A percentile compares a stretch with the other conserved stretches of the same genome.
Evolutionary conservation across 495 filamentous ascomycete species (phyloP).

Genomic region (Choiromyces venosus): DNA sequence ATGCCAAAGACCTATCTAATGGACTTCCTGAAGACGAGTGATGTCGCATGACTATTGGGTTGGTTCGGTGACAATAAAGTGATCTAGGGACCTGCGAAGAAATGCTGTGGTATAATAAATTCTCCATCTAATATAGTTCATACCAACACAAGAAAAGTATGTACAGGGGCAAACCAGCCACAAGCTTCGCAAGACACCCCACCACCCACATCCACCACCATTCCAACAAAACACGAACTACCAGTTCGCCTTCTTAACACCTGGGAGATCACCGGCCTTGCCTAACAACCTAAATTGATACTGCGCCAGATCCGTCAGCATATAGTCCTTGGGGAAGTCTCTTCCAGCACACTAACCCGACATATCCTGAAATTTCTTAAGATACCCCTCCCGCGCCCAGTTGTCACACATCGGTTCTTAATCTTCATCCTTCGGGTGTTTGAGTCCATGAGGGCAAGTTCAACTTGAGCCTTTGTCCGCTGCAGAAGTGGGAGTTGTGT

Average conservation of each 20-base stretch:
- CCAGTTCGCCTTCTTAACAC: slow-evolving; percentile 95
- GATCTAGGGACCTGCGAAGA: neutral
- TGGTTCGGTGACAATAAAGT: neutral
- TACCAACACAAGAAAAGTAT: neutral
- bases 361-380: slow-evolving; percentile 84
- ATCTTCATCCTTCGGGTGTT: slow-evolving; percentile 92
- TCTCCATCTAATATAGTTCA: neutral
- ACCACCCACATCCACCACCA: neutral
- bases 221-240: slow-evolving; percentile 45
- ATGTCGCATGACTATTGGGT: neutral
- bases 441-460: slow-evolving; percentile 88
- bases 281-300: slow-evolving; percentile 90
- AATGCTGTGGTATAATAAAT: neutral
- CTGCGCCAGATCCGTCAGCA: slow-evolving; percentile 50
- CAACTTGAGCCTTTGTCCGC: slow-evolving; percentile 82
- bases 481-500: slow-evolving; percentile 73
- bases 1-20: neutral
- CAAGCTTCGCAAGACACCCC: neutral
- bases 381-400: slow-evolving; percentile 78
- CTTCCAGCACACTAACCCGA: slow-evolving; percentile 56
- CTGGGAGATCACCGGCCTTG: slow-evolving; percentile 77
- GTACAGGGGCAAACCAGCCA: neutral
- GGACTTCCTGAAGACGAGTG: neutral
- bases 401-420: slow-evolving; percentile 82
- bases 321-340: neutral